Evolutionary conservation across 2,329 filamentous ascomycete species (phyloP).

Genomic region (Ophiostoma triangulosporum): DNA sequence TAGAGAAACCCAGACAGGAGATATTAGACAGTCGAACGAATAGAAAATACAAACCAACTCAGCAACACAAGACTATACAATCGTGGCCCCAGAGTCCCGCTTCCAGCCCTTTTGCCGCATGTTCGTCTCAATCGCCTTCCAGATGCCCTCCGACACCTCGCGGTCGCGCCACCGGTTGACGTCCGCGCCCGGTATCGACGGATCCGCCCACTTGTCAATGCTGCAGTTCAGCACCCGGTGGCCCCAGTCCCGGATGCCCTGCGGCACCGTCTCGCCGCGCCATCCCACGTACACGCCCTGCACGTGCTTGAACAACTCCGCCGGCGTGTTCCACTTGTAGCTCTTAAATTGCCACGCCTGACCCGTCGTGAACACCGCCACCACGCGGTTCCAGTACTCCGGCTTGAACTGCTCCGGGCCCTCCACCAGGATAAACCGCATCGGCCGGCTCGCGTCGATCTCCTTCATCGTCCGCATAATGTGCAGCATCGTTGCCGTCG

Average conservation of each 20-base stretch:
- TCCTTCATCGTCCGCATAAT: conserved; percentile 63
- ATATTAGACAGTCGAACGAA: no score
- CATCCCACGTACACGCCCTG: conserved; percentile 84
- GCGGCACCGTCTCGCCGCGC: conserved; percentile 69
- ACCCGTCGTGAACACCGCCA: conserved; percentile 93
- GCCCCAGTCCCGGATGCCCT: conserved; percentile 71
- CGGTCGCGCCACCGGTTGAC: conserved; percentile 66
- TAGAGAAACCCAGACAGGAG: no score
- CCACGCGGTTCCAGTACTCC: conserved; percentile 91
- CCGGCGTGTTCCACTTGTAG: conserved; percentile 87
- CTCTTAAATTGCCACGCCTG: conserved; percentile 98
- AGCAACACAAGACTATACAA: conserved; percentile 23
- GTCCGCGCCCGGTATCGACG: conserved; percentile 30
- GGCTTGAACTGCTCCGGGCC: conserved; percentile 90
- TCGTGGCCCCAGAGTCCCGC: conserved; percentile 50
- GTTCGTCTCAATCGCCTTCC: conserved; percentile 74
- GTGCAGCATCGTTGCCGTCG: conserved; percentile 68
- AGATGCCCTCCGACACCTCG: conserved; percentile 85
- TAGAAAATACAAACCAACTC: neutral
- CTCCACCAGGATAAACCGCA: conserved; percentile 93
- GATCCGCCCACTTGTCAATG: conserved; percentile 71
- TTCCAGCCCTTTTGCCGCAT: conserved; percentile 82
- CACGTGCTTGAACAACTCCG: conserved; percentile 80
- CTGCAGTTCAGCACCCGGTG: conserved; percentile 64
- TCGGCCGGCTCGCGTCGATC: conserved; percentile 55